phyloP scores from a whole-genome alignment of 2,329 filamentous ascomycete genomes.

The Alternaria ventricosa region DNA sequence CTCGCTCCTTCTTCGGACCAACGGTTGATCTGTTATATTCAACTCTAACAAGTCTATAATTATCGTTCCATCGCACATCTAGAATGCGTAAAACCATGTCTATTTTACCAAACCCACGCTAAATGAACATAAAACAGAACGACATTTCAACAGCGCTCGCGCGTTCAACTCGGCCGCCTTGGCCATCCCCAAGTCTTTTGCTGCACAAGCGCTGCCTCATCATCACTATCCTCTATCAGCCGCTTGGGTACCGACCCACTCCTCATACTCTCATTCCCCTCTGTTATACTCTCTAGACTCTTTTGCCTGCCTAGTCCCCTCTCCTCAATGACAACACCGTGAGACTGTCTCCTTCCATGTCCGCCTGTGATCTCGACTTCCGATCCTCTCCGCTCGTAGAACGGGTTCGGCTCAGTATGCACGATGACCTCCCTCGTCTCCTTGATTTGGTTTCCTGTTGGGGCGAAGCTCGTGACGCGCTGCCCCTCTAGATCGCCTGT shows the following conservation, averaged over 20 bases:
- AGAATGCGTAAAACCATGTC: neutral
- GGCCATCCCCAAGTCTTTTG: conserved; percentile 12
- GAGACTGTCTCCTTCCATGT: conserved; percentile 8
- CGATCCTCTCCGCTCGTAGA: conserved; percentile 13
- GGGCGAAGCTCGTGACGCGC: conserved; percentile 27
- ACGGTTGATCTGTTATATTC: neutral
- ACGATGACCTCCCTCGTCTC: conserved; percentile 37
- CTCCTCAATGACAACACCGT: conserved; percentile 15
- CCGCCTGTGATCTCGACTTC: conserved; percentile 18
- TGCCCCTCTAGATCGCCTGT: conserved; percentile 2
- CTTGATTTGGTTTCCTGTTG: conserved; percentile 39
- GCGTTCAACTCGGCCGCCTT: conserved; percentile 3
- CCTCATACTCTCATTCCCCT: conserved; percentile 32
- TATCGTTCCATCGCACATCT: neutral
- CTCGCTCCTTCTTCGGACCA: neutral
- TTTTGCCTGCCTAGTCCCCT: conserved; percentile 14
- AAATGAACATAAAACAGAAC: neutral
- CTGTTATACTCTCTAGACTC: conserved; percentile 32
- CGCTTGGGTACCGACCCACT: conserved; percentile 22
- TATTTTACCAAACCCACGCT: neutral
- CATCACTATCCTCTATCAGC: conserved; percentile 26
- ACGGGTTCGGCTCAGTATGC: conserved; percentile 32
- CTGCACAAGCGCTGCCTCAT: conserved; percentile 30
- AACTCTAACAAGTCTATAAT: neutral
- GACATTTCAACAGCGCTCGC: neutral